Conservation (phyloP, 2,329 filamentous ascomycete genomes). For the Fragosphaeria purpurea region DNA sequence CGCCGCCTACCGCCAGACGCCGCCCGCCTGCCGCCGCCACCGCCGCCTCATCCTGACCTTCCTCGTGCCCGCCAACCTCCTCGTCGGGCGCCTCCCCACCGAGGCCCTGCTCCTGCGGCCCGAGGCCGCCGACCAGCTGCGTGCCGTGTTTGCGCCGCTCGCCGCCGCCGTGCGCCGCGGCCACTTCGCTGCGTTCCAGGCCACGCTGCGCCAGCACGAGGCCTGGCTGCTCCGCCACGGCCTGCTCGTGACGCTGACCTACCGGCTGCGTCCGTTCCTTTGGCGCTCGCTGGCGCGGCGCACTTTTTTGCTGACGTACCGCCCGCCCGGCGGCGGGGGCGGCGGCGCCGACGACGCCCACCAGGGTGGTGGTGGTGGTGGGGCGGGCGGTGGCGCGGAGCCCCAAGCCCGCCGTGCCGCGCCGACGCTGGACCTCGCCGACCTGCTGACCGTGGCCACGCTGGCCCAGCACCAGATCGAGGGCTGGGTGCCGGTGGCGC, state of each 20-base stretch:
- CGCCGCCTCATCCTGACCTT: constrained; percentile 73
- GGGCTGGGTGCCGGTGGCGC: constrained; percentile 38
- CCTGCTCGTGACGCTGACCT: constrained; percentile 64
- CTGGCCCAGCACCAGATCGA: constrained; percentile 57
- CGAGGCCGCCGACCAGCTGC: constrained; percentile 55
- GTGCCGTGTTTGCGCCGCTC: constrained; percentile 61
- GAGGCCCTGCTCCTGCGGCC: constrained; percentile 54
- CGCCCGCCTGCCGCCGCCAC: constrained; percentile 55
- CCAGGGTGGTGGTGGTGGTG: too few species aligned
- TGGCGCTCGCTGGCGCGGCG: constrained; percentile 76
- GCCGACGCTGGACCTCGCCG: constrained; percentile 62
- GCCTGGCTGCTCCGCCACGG: constrained; percentile 68
- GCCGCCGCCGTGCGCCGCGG: constrained; percentile 62
- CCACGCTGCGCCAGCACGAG: constrained; percentile 53
- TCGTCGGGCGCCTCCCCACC: constrained; percentile 76
- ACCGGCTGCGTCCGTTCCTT: constrained; percentile 68
- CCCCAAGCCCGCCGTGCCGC: constrained; percentile 40
- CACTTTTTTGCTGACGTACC: constrained; percentile 68
- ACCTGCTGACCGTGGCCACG: constrained; percentile 53
- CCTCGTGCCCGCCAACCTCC: constrained; percentile 71
- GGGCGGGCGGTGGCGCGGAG: too few species aligned
- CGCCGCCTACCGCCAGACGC: constrained; percentile 65
- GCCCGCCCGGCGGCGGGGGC: constrained; percentile 47
- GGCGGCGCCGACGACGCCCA: background rate
- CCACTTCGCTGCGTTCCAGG: constrained; percentile 59